phyloP scores from a whole-genome alignment of 208 protist genomes.

The Lotmaria passim region DNA sequence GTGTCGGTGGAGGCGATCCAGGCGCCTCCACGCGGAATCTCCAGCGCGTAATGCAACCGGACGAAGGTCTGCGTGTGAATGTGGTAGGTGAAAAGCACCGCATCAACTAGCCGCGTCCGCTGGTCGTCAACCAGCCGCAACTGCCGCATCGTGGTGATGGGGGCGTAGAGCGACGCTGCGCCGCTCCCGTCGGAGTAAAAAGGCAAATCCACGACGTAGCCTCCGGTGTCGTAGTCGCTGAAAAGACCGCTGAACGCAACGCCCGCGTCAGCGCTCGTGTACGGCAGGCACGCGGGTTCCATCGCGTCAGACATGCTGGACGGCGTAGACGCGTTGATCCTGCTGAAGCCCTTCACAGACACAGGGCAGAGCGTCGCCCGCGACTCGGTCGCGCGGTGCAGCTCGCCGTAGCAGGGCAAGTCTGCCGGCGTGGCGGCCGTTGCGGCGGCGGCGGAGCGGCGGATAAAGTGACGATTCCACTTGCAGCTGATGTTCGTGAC shows the following conservation, averaged over 20 bases:
- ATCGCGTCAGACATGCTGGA: too few relatives aligned
- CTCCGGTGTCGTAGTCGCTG: constrained; percentile 6
- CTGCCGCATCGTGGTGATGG: not conserved
- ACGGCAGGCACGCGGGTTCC: constrained; percentile 12
- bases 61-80: constrained; percentile 19
- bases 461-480: constrained; percentile 23
- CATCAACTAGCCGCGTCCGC: constrained; percentile 21
- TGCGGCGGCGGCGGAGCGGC: not conserved
- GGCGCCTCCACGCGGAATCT: constrained; percentile 10
- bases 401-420: constrained; percentile 10
- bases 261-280: not conserved
- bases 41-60: constrained; percentile 24
- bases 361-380: constrained; percentile 1
- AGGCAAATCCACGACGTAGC: constrained; percentile 19
- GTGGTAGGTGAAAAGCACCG: constrained; percentile 27
- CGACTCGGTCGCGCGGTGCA: not conserved
- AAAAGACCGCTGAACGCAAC: constrained; percentile 8
- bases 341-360: too few relatives aligned
- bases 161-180: not conserved
- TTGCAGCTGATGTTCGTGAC: constrained; percentile 19
- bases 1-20: constrained; percentile 21
- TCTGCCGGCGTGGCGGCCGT: not conserved
- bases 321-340: too few relatives aligned
- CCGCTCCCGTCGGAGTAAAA: not conserved
- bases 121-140: constrained; percentile 8